phyloP scores from a whole-genome alignment of 108 stramenopile genomes.

The Craspedostauros australis region DNA sequence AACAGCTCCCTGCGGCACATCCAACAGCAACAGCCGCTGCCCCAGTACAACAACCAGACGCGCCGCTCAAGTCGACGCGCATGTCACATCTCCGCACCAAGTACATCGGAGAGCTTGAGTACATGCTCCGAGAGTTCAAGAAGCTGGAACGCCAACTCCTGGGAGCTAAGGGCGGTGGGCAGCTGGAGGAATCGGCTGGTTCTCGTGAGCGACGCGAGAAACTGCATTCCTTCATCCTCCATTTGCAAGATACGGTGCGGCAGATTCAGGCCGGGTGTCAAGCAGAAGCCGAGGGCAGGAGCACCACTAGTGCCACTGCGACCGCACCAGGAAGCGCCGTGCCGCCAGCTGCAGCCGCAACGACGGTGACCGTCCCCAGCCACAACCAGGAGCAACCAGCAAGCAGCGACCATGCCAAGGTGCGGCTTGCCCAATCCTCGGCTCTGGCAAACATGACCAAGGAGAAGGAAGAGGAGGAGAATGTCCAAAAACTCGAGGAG shows the following conservation, averaged over 20 bases:
- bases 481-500: conserved; percentile 75
- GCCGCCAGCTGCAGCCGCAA: conserved; percentile 13
- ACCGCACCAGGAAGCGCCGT: conserved; percentile 9
- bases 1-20: conserved; percentile 2
- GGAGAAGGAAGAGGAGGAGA: conserved; percentile 66
- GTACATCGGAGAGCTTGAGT: conserved; percentile 65
- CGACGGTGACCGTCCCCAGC: not conserved
- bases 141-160: conserved; percentile 76
- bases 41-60: not conserved
- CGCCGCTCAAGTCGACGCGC: conserved; percentile 43
- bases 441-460: conserved; percentile 37
- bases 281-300: conserved; percentile 30
- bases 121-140: conserved; percentile 79
- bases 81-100: conserved; percentile 57
- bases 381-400: not conserved
- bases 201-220: conserved; percentile 77
- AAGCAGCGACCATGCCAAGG: conserved; percentile 11
- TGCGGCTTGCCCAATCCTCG: conserved; percentile 28
- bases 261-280: conserved; percentile 63
- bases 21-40: not conserved
- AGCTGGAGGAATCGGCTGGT: conserved; percentile 53
- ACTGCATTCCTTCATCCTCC: conserved; percentile 77
- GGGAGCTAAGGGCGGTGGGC: conserved; percentile 47
- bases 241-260: conserved; percentile 72
- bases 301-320: not conserved